Conservation (phyloP, 805 yeast species). For the Barnettozyma vustinii region DNA sequence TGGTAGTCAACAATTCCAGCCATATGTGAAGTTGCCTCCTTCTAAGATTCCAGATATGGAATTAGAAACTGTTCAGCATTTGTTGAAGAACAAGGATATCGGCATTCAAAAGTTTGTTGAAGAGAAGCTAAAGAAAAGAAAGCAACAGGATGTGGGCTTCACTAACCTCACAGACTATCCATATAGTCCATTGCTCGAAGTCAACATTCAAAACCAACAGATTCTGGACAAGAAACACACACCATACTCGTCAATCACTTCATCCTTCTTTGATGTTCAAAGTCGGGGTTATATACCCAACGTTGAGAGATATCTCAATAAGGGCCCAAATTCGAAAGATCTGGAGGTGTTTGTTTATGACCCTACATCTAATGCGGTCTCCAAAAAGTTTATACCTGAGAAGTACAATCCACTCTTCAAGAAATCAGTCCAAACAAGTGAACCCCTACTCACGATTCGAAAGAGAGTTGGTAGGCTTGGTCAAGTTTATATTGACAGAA, state of each 20-base stretch:
- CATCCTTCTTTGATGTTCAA: conserved; percentile 60
- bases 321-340: conserved; percentile 22
- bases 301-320: conserved; percentile 19
- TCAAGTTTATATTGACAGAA: conserved; percentile 69
- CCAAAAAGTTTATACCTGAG: conserved; percentile 30
- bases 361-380: conserved; percentile 18
- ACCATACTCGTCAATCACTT: conserved; percentile 76
- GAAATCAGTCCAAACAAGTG: conserved; percentile 31
- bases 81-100: conserved; percentile 67
- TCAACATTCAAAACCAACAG: conserved; percentile 46
- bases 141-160: conserved; percentile 60
- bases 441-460: conserved; percentile 53
- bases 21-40: conserved; percentile 82
- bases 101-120: conserved; percentile 80
- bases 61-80: conserved; percentile 72
- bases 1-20: conserved; percentile 41
- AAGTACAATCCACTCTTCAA: conserved; percentile 31
- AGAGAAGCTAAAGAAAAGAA: conserved; percentile 72
- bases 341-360: conserved; percentile 28
- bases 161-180: conserved; percentile 85
- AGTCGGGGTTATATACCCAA: conserved; percentile 44
- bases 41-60: conserved; percentile 93
- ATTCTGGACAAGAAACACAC: conserved; percentile 55
- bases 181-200: conserved; percentile 71
- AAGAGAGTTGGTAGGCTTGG: conserved; percentile 73